Conservation (phyloP, 139 green algal genomes). For the Chlorella sp. region DNA sequence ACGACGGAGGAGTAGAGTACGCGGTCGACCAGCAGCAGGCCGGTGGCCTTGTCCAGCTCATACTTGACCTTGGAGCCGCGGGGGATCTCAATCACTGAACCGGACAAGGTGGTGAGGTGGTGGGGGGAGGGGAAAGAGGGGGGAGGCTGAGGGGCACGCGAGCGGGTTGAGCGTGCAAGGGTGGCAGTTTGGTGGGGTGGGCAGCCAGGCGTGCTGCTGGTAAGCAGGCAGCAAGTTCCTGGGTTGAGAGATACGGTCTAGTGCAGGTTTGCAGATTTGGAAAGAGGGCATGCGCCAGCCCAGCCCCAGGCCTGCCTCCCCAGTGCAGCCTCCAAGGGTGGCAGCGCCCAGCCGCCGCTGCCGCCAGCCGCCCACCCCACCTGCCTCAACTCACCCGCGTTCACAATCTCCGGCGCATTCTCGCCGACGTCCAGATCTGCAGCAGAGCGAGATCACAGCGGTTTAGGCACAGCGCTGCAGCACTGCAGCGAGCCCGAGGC, state of each 20-base stretch:
- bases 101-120: background rate
- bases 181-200: no score
- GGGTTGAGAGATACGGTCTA: no score
- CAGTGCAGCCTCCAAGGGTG: background rate
- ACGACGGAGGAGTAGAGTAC: constrained; percentile 95
- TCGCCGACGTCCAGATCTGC: constrained; percentile 76
- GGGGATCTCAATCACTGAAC: constrained; percentile 92
- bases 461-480: no score
- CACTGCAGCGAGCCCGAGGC: no score
- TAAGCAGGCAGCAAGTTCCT: no score
- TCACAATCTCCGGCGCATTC: constrained; percentile 76
- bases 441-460: no score
- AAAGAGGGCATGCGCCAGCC: no score
- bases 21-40: constrained; percentile 84
- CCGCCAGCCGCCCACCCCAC: no score
- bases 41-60: constrained; percentile 92
- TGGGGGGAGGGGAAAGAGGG: background rate
- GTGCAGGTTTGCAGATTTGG: no score
- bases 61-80: constrained; percentile 94
- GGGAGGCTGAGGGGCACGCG: background rate
- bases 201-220: background rate
- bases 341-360: background rate
- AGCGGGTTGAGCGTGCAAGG: background rate
- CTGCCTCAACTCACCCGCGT: constrained; percentile 50
- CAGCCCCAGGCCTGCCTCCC: no score